These are phyloP conservation scores for Globisporangium acanthophoron DNA, from an alignment of 352 stramenopile species.

Conservation along the genomic window DNA sequence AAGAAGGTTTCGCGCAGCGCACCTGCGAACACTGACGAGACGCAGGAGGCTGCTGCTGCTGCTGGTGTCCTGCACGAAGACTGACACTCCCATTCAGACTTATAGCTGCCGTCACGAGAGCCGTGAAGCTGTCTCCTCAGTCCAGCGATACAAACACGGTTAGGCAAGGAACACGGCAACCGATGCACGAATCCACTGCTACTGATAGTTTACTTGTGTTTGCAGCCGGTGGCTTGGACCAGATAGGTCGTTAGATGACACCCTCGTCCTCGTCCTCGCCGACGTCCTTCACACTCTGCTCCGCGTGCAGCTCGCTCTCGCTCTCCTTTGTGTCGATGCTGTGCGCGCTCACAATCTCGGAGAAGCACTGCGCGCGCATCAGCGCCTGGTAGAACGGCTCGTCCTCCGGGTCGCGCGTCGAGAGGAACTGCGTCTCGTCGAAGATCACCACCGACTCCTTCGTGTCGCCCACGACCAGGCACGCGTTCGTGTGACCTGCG, in stretches of 20 bases:
- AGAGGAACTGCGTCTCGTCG: conserved; percentile 79
- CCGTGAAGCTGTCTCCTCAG: too few species aligned
- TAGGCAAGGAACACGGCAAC: not conserved
- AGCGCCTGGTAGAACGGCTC: conserved; percentile 60
- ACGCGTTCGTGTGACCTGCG: conserved; percentile 62
- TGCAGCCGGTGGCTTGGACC: not conserved
- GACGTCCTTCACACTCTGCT: conserved; percentile 19
- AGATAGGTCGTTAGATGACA: conserved; percentile 25
- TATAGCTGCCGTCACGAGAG: too few species aligned
- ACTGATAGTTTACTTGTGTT: not conserved
- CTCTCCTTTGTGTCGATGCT: conserved; percentile 51
- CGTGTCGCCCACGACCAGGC: conserved; percentile 76
- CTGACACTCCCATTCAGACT: not conserved
- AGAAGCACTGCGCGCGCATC: conserved; percentile 79
- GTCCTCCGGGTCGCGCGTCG: conserved; percentile 50
- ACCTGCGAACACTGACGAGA: not conserved
- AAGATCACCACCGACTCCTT: conserved; percentile 87
- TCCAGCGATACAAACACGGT: not conserved
- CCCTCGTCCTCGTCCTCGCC: conserved; percentile 33
- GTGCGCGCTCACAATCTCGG: conserved; percentile 75
- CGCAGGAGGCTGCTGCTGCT: not conserved
- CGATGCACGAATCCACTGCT: not conserved
- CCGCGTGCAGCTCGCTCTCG: conserved; percentile 11
- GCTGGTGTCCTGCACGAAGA: not conserved
- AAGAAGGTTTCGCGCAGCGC: conserved; percentile 9